phyloP scores from a whole-genome alignment of 345 rosid genomes.

The Carallia pectinifolia region DNA sequence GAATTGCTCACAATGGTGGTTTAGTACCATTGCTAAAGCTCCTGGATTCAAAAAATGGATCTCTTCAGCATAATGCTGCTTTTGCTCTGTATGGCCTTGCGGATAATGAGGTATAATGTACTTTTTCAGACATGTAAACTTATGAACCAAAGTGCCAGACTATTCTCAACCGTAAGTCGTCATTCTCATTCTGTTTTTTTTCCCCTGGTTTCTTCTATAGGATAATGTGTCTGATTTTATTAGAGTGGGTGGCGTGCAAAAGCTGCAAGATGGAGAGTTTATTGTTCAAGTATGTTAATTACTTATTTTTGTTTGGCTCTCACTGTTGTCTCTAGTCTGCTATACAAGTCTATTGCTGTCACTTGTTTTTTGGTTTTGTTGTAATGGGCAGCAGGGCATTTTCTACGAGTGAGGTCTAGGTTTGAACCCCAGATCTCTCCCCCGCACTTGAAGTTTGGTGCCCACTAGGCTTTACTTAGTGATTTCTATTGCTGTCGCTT shows the following conservation, averaged over 20 bases:
- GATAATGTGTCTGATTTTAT: constrained; percentile 96
- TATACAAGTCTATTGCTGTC: neutral
- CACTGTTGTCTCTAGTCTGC: constrained; percentile 2
- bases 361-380: no score
- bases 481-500: neutral
- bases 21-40: constrained; percentile 84
- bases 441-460: no score
- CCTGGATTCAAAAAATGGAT: constrained; percentile 94
- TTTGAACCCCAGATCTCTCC: no score
- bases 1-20: constrained; percentile 93
- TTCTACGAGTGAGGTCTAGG: no score
- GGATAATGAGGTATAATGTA: constrained; percentile 80
- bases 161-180: constrained; percentile 17
- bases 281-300: constrained; percentile 72
- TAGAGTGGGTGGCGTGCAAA: constrained; percentile 94
- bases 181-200: constrained; percentile 21
- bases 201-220: constrained; percentile 36
- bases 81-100: constrained; percentile 99
- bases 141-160: constrained; percentile 17
- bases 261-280: constrained; percentile 95
- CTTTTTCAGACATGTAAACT: constrained; percentile 13
- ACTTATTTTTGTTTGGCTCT: constrained; percentile 7
- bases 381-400: no score
- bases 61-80: constrained; percentile 98
- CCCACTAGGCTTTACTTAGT: no score